Percentiles rank a stretch among this genome's conserved stretches.
phyloP scores from a whole-genome alignment of 2,329 filamentous ascomycete genomes.

The Apiospora pterosperma region DNA sequence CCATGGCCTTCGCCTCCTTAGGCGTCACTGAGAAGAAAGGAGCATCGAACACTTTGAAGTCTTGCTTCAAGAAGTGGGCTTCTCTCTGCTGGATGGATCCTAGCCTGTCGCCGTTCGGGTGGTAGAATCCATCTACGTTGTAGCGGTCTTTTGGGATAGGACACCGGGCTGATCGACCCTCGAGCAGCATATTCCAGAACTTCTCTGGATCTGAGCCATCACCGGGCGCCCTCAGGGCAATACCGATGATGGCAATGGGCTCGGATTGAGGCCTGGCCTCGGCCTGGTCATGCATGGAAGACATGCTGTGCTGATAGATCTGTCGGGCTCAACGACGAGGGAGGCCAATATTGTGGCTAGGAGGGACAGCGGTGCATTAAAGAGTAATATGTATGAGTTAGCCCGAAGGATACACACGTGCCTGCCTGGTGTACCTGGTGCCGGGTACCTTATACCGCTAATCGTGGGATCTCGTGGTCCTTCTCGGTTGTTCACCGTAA shows the following conservation, averaged over 20 bases:
- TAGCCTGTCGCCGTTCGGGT: background rate
- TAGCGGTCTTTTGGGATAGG: slow-evolving; percentile 19
- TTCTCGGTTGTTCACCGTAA: background rate
- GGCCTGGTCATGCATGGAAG: background rate
- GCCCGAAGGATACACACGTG: background rate
- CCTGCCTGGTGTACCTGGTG: background rate
- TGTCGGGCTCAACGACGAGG: background rate
- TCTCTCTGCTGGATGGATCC: background rate
- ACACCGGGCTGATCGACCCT: slow-evolving; percentile 17
- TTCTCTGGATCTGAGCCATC: slow-evolving; percentile 15
- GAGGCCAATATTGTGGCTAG: background rate
- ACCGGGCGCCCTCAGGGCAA: slow-evolving; percentile 23
- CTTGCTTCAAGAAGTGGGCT: background rate
- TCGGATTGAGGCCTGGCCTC: background rate
- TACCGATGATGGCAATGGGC: slow-evolving; percentile 21
- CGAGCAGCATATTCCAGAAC: slow-evolving; percentile 25
- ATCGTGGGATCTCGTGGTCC: background rate
- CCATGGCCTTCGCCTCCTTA: slow-evolving; percentile 2
- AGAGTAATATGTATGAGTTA: background rate
- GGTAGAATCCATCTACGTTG: slow-evolving; percentile 17
- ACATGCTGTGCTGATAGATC: background rate
- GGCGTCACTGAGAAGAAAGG: slow-evolving; percentile 5
- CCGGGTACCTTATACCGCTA: background rate
- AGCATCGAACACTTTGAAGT: slow-evolving; percentile 1
- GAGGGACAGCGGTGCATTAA: background rate